Percentiles rank a stretch among this genome's conserved stretches.
Conservation (phyloP, 495 filamentous ascomycete genomes). For the Geoglossum glabrum region DNA sequence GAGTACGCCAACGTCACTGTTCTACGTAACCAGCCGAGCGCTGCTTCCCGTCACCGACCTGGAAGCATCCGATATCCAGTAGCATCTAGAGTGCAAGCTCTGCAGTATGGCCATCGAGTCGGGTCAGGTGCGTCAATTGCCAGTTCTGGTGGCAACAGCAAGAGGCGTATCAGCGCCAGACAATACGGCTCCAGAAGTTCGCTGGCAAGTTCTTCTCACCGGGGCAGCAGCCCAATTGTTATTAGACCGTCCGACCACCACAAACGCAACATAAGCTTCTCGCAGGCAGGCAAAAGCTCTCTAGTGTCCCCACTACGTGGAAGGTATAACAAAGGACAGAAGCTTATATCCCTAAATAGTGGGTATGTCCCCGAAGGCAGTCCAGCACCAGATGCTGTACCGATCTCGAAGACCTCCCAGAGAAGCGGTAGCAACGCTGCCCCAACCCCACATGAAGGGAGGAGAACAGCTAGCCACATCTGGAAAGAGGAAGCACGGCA, state of each 20-base stretch:
- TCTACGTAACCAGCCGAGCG: conserved; percentile 24
- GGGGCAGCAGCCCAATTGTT: conserved; percentile 31
- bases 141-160: conserved; percentile 20
- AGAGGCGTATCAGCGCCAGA: not conserved
- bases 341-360: not conserved
- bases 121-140: conserved; percentile 25
- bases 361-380: not conserved
- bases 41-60: conserved; percentile 4
- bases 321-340: not conserved
- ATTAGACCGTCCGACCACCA: conserved; percentile 37
- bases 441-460: conserved; percentile 11
- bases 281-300: conserved; percentile 23
- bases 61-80: conserved; percentile 8
- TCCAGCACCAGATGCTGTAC: not conserved
- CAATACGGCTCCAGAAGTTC: conserved; percentile 24
- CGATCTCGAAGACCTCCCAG: not conserved
- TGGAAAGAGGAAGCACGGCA: conserved; percentile 42
- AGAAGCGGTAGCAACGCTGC: not conserved
- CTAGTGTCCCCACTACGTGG: not conserved
- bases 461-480: conserved; percentile 26
- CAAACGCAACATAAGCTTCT: conserved; percentile 69
- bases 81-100: conserved; percentile 4
- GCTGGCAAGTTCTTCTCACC: conserved; percentile 35
- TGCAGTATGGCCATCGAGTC: conserved; percentile 7
- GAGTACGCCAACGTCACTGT: conserved; percentile 44